Conservation (phyloP, 78 protist genomes). For the Dictyostelium intermedium region DNA sequence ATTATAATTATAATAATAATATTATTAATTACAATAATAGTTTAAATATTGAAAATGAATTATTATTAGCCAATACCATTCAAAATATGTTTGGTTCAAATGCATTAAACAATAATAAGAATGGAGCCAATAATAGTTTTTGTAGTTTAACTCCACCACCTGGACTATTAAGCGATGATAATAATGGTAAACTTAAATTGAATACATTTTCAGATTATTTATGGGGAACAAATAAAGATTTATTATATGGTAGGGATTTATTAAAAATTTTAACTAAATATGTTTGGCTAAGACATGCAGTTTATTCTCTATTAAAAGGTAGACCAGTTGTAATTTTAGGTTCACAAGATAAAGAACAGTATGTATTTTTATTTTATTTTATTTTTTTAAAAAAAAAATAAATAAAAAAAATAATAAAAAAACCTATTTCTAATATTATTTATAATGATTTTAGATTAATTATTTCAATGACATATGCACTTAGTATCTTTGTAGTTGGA, state of each 20-base stretch:
- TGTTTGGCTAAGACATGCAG: slow-evolving; percentile 53
- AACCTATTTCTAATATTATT: neutral
- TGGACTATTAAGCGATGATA: neutral
- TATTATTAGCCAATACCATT: neutral
- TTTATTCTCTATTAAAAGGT: slow-evolving; percentile 79
- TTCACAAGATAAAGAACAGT: slow-evolving; percentile 51
- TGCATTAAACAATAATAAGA: neutral
- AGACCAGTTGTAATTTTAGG: slow-evolving; percentile 76
- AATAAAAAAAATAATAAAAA: no score
- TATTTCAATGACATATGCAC: slow-evolving; percentile 25
- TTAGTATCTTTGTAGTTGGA: slow-evolving; percentile 65
- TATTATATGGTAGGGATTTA: slow-evolving; percentile 32
- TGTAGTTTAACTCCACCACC: neutral
- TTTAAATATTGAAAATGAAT: neutral
- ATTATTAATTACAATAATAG: neutral
- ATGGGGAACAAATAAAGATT: slow-evolving; percentile 36
- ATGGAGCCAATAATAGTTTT: neutral
- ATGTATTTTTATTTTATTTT: neutral
- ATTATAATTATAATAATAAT: neutral
- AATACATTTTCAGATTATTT: slow-evolving; percentile 64
- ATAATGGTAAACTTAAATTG: slow-evolving; percentile 17
- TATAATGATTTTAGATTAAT: neutral
- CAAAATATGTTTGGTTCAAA: slow-evolving; percentile 3
- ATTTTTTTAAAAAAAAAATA: no score
- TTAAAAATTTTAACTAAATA: slow-evolving; percentile 3